Conservation (phyloP, 163 green algal species). For the Chlorella variabilis region DNA sequence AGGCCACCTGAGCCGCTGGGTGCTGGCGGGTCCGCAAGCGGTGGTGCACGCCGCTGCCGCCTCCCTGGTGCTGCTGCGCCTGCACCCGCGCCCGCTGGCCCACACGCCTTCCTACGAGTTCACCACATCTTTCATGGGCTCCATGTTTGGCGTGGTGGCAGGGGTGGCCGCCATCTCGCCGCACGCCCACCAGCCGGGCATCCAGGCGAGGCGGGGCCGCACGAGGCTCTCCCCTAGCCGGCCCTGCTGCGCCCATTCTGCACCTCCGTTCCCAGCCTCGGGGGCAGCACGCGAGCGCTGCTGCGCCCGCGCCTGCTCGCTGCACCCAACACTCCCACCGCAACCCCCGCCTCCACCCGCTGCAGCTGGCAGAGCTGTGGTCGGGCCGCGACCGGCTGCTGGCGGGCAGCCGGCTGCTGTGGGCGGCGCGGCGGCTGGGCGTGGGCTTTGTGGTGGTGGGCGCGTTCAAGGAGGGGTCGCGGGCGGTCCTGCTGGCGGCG, state of each 20-base stretch:
- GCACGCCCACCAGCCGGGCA: constrained; percentile 10
- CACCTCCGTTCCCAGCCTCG: too few relatives aligned
- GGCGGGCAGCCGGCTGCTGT: constrained; percentile 18
- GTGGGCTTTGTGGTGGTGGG: constrained; percentile 42
- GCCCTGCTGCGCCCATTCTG: too few relatives aligned
- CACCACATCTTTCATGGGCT: constrained; percentile 30
- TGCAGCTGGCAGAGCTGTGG: constrained; percentile 34
- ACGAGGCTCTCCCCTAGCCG: too few relatives aligned
- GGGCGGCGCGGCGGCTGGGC: constrained; percentile 17
- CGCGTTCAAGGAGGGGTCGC: constrained; percentile 35
- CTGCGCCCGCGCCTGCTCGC: too few relatives aligned
- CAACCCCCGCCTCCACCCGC: too few relatives aligned
- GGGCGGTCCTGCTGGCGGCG: not conserved
- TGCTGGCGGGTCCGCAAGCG: not conserved
- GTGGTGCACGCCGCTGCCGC: constrained; percentile 17
- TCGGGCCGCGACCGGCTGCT: not conserved
- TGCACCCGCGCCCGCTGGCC: constrained; percentile 55
- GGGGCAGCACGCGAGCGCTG: too few relatives aligned
- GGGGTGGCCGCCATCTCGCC: constrained; percentile 10
- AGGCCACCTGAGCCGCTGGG: constrained; percentile 30
- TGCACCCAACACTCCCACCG: too few relatives aligned
- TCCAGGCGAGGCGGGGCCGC: not conserved
- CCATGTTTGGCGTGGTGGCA: constrained; percentile 26
- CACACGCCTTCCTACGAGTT: constrained; percentile 63
- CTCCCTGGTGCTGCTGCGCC: constrained; percentile 50